Percentiles rank a stretch among this genome's conserved stretches.
Conservation (phyloP, 164 flowering plant genomes). For the Umbilicus rupestris region DNA sequence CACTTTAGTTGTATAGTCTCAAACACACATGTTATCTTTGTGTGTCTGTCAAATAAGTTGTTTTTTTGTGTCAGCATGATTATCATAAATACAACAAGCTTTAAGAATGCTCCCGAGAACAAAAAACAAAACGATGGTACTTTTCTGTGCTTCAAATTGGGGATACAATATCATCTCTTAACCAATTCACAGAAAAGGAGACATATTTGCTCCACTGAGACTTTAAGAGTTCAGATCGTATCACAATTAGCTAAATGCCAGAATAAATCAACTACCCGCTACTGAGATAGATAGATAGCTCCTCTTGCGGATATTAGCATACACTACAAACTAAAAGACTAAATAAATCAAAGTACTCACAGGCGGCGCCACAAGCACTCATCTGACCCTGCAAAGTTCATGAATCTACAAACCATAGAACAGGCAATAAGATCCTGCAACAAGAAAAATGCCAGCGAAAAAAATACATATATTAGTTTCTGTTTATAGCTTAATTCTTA, state of each 20-base stretch:
- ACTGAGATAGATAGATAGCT: neutral
- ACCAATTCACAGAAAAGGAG: neutral
- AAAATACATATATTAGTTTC: neutral
- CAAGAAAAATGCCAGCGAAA: neutral
- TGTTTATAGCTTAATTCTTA: neutral
- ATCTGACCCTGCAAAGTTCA: slow-evolving; percentile 69
- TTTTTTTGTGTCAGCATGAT: too few species aligned
- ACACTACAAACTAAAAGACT: neutral
- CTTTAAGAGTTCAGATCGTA: neutral
- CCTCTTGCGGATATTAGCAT: neutral
- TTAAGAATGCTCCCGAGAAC: too few species aligned
- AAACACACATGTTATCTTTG: too few species aligned
- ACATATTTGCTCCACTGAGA: neutral
- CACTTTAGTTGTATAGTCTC: too few species aligned
- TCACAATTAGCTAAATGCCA: neutral
- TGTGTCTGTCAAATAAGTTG: too few species aligned
- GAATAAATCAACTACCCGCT: neutral
- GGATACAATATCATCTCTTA: neutral
- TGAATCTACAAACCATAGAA: slow-evolving; percentile 65
- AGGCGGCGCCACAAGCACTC: slow-evolving; percentile 89
- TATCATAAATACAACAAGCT: too few species aligned
- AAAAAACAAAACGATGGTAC: neutral
- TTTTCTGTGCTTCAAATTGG: neutral
- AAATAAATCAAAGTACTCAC: slow-evolving; percentile 34
- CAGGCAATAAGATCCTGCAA: slow-evolving; percentile 86